These are phyloP conservation scores for Cucurbitaria berberidis DNA, from an alignment of 2,329 filamentous ascomycete species.

Conservation along the genomic window DNA sequence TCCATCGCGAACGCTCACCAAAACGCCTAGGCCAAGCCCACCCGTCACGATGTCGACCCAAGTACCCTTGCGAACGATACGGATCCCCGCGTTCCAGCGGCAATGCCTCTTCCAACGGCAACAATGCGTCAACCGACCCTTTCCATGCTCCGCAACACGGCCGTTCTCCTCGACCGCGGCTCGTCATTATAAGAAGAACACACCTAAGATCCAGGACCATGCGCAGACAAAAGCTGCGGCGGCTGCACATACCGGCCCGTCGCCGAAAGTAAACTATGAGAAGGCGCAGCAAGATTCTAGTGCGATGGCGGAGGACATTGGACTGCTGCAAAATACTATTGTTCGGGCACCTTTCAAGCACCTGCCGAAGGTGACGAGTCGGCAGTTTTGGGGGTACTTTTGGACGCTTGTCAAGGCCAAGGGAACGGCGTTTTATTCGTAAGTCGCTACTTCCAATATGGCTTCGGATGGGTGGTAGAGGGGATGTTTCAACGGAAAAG, in stretches of 20 bases:
- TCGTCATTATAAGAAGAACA: conserved; percentile 13
- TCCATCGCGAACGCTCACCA: conserved; percentile 10
- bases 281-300: conserved; percentile 9
- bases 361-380: conserved; percentile 9
- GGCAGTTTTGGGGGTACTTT: conserved; percentile 20
- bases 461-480: not conserved
- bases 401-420: conserved; percentile 28
- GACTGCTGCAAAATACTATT: conserved; percentile 29
- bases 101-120: conserved; percentile 36
- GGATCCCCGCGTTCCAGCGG: conserved; percentile 29
- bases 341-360: conserved; percentile 22
- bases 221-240: conserved; percentile 16
- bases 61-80: conserved; percentile 29
- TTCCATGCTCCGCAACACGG: conserved; percentile 15
- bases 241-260: conserved; percentile 5
- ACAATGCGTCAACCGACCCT: conserved; percentile 4
- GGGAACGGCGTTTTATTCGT: conserved; percentile 23
- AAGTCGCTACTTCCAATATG: conserved; percentile 6
- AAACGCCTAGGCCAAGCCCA: conserved; percentile 3
- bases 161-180: conserved; percentile 33
- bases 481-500: not conserved
- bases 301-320: conserved; percentile 29
- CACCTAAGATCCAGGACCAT: conserved; percentile 10
- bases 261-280: conserved; percentile 14
- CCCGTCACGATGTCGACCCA: conserved; percentile 34